A percentile compares a stretch with the other conserved stretches of the same genome.
Conservation (phyloP, 495 filamentous ascomycete genomes). For the Aspergillus campestris region DNA sequence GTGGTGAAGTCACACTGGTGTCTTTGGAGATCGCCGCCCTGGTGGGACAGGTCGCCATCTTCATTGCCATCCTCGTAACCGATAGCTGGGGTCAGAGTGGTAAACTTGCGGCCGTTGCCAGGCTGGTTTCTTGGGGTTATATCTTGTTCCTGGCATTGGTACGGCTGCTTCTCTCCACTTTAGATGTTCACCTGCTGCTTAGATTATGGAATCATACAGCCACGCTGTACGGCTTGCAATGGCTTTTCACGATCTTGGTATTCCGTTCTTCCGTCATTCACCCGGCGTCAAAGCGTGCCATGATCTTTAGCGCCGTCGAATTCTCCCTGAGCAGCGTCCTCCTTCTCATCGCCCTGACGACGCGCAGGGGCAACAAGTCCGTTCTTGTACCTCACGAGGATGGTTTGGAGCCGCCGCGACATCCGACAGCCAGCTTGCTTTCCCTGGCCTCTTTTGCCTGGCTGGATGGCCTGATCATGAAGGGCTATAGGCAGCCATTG, state of each 20-base stretch:
- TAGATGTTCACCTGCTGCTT: constrained; percentile 53
- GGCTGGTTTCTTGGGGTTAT: constrained; percentile 70
- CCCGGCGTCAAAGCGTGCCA: constrained; percentile 46
- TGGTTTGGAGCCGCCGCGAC: constrained; percentile 71
- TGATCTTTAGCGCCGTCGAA: constrained; percentile 55
- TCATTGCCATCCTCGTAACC: constrained; percentile 50
- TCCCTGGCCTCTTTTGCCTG: constrained; percentile 84
- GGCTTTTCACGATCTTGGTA: constrained; percentile 63
- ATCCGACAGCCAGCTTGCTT: constrained; percentile 79
- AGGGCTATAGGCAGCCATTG: constrained; percentile 81
- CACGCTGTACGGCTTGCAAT: constrained; percentile 73
- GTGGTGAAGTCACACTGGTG: constrained; percentile 60
- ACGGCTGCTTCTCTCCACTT: constrained; percentile 63
- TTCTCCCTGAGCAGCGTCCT: constrained; percentile 70
- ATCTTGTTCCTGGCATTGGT: constrained; percentile 64
- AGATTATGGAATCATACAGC: constrained; percentile 91
- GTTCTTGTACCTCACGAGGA: constrained; percentile 82
- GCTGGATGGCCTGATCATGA: constrained; percentile 82
- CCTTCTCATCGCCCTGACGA: constrained; percentile 64
- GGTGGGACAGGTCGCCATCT: constrained; percentile 59
- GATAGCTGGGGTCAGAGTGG: constrained; percentile 47
- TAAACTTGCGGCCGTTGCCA: constrained; percentile 52
- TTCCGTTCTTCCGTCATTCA: constrained; percentile 85
- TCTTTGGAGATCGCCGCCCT: constrained; percentile 67
- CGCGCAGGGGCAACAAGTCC: constrained; percentile 85